These are phyloP conservation scores for Claviceps sp. DNA, from an alignment of 2,329 filamentous ascomycete species.

Conservation along the genomic window DNA sequence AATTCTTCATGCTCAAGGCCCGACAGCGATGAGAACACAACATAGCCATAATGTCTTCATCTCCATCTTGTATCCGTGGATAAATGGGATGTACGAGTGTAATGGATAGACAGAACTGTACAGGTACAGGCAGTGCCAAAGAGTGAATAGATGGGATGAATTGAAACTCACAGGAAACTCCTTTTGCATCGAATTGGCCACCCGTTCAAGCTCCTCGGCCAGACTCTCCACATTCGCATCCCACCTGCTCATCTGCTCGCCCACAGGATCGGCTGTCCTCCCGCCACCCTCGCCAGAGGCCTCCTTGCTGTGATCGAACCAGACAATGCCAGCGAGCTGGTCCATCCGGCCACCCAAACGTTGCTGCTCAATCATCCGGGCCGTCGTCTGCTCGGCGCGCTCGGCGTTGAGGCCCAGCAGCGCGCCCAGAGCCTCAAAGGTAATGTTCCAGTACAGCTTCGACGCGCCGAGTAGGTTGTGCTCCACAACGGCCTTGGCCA, in stretches of 20 bases:
- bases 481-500: slow-evolving; percentile 87
- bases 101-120: neutral
- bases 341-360: slow-evolving; percentile 81
- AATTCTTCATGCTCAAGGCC: neutral
- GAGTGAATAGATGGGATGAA: neutral
- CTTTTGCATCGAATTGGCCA: slow-evolving; percentile 67
- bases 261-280: slow-evolving; percentile 48
- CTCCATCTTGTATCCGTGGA: no score
- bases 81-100: no score
- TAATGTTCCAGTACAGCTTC: slow-evolving; percentile 64
- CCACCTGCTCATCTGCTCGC: slow-evolving; percentile 69
- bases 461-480: slow-evolving; percentile 88
- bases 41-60: no score
- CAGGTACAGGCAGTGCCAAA: neutral
- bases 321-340: slow-evolving; percentile 79
- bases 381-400: slow-evolving; percentile 81
- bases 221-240: slow-evolving; percentile 77
- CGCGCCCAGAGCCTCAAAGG: slow-evolving; percentile 58
- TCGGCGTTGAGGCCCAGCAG: slow-evolving; percentile 68
- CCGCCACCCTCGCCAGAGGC: slow-evolving; percentile 55
- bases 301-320: slow-evolving; percentile 68
- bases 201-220: slow-evolving; percentile 79
- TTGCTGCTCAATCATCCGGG: slow-evolving; percentile 91
- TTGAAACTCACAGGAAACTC: slow-evolving; percentile 52
- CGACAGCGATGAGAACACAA: no score